Evolutionary conservation across 2,329 filamentous ascomycete genomes (phyloP).

Genomic region (Podosphaera leucotricha): DNA sequence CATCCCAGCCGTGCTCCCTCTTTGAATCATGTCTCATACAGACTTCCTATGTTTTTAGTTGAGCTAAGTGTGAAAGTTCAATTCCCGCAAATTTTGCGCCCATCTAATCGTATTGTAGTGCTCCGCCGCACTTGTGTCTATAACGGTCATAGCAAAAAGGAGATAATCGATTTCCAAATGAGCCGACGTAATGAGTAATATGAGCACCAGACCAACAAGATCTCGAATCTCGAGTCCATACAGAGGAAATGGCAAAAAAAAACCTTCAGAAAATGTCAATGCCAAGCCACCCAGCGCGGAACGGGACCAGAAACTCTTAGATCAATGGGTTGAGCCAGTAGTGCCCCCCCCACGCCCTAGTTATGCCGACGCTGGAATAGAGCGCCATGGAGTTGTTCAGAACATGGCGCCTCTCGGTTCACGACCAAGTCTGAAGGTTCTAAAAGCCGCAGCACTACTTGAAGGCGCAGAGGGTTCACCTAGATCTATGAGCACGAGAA

Average conservation of each 20-base stretch:
- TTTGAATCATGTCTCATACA: no score
- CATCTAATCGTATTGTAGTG: constrained; percentile 10
- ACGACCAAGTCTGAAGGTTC: constrained; percentile 38
- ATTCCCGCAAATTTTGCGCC: no score
- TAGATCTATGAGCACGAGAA: neutral
- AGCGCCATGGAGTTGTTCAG: constrained; percentile 52
- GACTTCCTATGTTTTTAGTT: no score
- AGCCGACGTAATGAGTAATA: constrained; percentile 1
- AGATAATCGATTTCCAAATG: constrained; percentile 13
- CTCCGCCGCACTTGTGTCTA: constrained; percentile 4
- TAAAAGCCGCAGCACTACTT: constrained; percentile 19
- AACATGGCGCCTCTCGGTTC: constrained; percentile 66
- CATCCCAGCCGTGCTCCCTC: no score
- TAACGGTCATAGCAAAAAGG: constrained; percentile 4
- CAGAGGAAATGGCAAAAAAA: constrained; percentile 3
- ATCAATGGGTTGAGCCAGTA: constrained; percentile 33
- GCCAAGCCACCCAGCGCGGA: neutral
- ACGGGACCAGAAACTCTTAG: constrained; percentile 8
- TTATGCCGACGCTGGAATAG: constrained; percentile 51
- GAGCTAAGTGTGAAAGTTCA: no score
- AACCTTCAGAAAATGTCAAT: constrained; percentile 4
- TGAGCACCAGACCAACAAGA: constrained; percentile 9
- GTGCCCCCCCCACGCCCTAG: constrained; percentile 33
- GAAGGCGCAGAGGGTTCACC: neutral
- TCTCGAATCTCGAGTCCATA: constrained; percentile 12